Conservation (phyloP, 352 stramenopile species). For the Pythium insidiosum region DNA sequence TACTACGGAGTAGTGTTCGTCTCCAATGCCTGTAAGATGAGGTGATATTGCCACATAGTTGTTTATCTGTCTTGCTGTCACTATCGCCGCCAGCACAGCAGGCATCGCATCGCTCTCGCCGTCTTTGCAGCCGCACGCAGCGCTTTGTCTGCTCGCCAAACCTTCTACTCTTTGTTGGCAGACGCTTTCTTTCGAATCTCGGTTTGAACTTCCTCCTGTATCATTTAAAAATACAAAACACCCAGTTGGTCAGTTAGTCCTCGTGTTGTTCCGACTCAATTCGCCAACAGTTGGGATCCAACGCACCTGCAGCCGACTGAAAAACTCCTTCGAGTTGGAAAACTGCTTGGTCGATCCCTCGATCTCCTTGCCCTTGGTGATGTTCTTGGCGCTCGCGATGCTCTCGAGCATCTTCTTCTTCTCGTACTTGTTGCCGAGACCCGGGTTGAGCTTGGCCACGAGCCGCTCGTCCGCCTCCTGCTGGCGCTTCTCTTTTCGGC, state of each 20-base stretch:
- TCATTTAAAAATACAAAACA: neutral
- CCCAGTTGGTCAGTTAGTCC: too few species aligned
- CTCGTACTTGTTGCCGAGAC: conserved; percentile 93
- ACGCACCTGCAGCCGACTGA: conserved; percentile 59
- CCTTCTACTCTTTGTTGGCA: too few species aligned
- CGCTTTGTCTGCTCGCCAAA: neutral
- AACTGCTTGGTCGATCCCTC: conserved; percentile 78
- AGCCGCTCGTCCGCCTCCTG: conserved; percentile 88
- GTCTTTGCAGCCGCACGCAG: neutral
- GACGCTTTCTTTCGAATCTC: conserved; percentile 20
- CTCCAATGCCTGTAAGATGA: too few species aligned
- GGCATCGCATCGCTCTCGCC: too few species aligned
- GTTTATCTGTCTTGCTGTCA: too few species aligned
- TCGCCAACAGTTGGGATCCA: too few species aligned
- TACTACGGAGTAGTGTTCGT: too few species aligned
- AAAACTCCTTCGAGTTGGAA: conserved; percentile 86
- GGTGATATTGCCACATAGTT: too few species aligned
- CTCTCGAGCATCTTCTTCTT: conserved; percentile 89
- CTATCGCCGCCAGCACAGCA: too few species aligned
- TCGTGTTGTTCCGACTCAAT: too few species aligned
- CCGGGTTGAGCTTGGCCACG: conserved; percentile 92
- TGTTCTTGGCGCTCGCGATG: conserved; percentile 69
- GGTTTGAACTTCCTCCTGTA: conserved; percentile 19
- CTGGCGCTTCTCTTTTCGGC: conserved; percentile 87
- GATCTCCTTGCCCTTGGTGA: conserved; percentile 79